Evolutionary conservation across 2,329 filamentous ascomycete species (phyloP).

Genomic region (Sporothrix luriei): DNA sequence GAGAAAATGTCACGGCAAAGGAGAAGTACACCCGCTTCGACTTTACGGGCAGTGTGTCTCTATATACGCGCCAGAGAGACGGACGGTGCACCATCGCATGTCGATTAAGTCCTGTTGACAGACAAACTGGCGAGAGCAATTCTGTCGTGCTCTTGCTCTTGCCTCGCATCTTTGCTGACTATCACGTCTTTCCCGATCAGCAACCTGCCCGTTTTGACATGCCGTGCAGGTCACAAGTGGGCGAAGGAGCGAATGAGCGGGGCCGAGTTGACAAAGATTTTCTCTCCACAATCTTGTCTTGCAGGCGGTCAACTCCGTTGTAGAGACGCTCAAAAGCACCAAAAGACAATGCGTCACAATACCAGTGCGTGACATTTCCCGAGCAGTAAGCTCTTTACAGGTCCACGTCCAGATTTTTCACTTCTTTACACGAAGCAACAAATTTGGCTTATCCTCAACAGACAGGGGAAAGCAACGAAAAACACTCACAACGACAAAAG

Average conservation of each 20-base stretch:
- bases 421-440: background rate
- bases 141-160: constrained; percentile 16
- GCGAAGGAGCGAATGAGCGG: constrained; percentile 13
- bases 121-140: background rate
- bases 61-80: background rate
- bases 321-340: background rate
- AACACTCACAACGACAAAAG: background rate
- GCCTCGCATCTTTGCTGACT: background rate
- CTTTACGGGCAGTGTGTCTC: background rate
- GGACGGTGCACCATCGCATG: background rate
- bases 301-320: constrained; percentile 18
- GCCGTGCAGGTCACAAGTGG: background rate
- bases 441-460: background rate
- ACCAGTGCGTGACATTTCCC: background rate
- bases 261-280: constrained; percentile 13
- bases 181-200: background rate
- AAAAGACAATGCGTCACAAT: background rate
- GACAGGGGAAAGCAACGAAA: background rate
- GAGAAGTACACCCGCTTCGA: background rate
- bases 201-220: constrained; percentile 13
- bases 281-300: background rate
- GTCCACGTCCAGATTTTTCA: background rate
- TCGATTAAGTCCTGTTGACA: background rate
- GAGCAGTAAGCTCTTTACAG: constrained; percentile 17
- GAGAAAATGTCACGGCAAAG: background rate